Base-by-base conservation (phyloP, 805 yeast genomes). In the Lipomyces starkeyi region DNA sequence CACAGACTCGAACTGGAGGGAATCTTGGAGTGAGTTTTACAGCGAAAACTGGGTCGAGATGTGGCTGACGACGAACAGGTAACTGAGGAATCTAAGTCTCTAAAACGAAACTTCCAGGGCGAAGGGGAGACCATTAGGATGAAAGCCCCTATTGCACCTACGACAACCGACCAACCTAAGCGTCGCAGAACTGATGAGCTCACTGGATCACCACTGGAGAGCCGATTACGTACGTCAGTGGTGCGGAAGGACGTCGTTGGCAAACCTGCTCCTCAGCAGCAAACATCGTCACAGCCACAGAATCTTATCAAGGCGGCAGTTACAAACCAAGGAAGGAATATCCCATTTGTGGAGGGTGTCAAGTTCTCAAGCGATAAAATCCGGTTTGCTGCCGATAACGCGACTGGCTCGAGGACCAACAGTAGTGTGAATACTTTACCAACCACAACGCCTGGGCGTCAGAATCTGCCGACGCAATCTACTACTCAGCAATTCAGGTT, bases 341-440 rank as follows among this genome's bases (percentile, higher is more conserved):
- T 67, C 0, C 78, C 80, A 3, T 69, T 67, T 25, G 78, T 78
- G 11, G 80, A 76, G 8, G 76, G 76, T 1, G 78, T 78, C 61
- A 78, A 77, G 65, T 77, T 78, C 55, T 75, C 80, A 0, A 76
- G 65, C 40, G 81, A 79, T 17, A 73, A 71, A 60, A 69, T 78
- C 40, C 68, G 72, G 56, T 78, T 78, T 66, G 78, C 72, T 3
- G 56, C 63, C 1, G 64, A 71, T n/a, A 58, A 59, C 57, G 37
- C 47, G 25, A 17, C 37, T 52, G 35, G 57, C 25, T 17, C 62
- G 11, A 64, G 58, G 27, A 61, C 59, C 2, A 64, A 55, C 22
- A 32, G 63, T 17, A 64, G 61, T 20, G 61, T 54, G 13, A 52
- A 35, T 17, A 13, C 35, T 13, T 22, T 59, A 37, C 53, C 61